Percentiles rank a stretch among this genome's conserved stretches.
Conservation (phyloP, 2,329 filamentous ascomycete species). For the Claviceps pazoutovae region DNA sequence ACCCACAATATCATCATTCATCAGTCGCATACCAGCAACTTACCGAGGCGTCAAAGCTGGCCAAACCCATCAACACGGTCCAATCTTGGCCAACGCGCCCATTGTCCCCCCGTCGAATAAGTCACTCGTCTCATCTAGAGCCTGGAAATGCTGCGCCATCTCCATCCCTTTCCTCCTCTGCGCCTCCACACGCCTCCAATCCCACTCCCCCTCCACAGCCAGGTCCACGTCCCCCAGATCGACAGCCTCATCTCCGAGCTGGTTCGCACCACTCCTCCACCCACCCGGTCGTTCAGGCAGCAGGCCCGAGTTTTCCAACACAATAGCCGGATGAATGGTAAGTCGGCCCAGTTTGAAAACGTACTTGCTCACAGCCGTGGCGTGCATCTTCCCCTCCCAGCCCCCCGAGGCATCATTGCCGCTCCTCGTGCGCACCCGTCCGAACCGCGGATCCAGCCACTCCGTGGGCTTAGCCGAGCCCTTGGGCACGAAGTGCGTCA, state of each 20-base stretch:
- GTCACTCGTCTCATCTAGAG: slow-evolving; percentile 38
- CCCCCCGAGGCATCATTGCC: slow-evolving; percentile 23
- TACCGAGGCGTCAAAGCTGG: no score
- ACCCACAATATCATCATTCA: no score
- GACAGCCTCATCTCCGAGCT: slow-evolving; percentile 5
- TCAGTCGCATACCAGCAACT: no score
- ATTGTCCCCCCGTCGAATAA: slow-evolving; percentile 39
- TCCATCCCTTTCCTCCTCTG: slow-evolving; percentile 41
- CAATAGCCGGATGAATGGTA: slow-evolving; percentile 69
- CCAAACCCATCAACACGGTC: slow-evolving; percentile 20
- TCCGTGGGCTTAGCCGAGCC: slow-evolving; percentile 40
- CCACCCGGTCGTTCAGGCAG: slow-evolving; percentile 60
- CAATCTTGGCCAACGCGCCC: slow-evolving; percentile 37
- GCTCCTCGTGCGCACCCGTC: slow-evolving; percentile 27
- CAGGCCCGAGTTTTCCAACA: slow-evolving; percentile 57
- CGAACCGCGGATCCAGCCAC: slow-evolving; percentile 35
- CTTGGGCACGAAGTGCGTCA: slow-evolving; percentile 58
- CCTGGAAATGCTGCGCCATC: slow-evolving; percentile 40
- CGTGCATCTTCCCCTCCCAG: slow-evolving; percentile 52
- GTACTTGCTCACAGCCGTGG: slow-evolving; percentile 64
- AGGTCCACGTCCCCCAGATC: slow-evolving; percentile 14
- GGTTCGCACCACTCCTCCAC: slow-evolving; percentile 35
- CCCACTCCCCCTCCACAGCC: slow-evolving; percentile 30
- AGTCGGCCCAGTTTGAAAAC: slow-evolving; percentile 70
- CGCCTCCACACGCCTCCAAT: slow-evolving; percentile 44